Conservation (phyloP, 2,329 filamentous ascomycete species). For the Cladosporium sp. region DNA sequence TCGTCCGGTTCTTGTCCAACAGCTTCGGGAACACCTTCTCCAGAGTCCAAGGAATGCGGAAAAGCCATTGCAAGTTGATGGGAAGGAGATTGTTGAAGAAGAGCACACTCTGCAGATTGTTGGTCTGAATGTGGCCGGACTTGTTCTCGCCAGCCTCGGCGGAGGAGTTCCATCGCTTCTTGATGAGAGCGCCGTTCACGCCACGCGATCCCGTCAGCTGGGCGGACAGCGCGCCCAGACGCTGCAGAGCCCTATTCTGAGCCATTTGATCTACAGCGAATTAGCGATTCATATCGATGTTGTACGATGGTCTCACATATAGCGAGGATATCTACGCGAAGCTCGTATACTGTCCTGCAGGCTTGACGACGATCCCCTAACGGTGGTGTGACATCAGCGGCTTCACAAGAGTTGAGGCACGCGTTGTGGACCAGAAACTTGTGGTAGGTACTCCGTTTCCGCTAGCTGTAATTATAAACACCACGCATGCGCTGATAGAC, state of each 20-base stretch:
- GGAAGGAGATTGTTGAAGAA: slow-evolving; percentile 94
- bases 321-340: neutral
- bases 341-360: neutral
- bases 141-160: slow-evolving; percentile 57
- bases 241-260: slow-evolving; percentile 12
- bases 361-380: neutral
- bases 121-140: slow-evolving; percentile 75
- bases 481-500: too few species aligned
- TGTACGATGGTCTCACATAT: neutral
- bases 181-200: neutral
- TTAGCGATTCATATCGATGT: neutral
- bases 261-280: neutral
- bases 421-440: too few species aligned
- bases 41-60: slow-evolving; percentile 49
- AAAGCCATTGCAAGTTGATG: slow-evolving; percentile 63
- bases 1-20: slow-evolving; percentile 48
- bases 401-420: neutral
- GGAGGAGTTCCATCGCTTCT: slow-evolving; percentile 27
- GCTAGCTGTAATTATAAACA: too few species aligned
- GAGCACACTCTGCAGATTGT: slow-evolving; percentile 72
- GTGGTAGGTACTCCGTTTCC: too few species aligned
- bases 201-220: slow-evolving; percentile 2
- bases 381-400: neutral
- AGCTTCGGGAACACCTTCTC: slow-evolving; percentile 43
- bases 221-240: slow-evolving; percentile 11